Percentiles rank a stretch among this genome's conserved stretches.
Conservation (phyloP, 352 stramenopile species). For the Phytophthora pinifolia region DNA sequence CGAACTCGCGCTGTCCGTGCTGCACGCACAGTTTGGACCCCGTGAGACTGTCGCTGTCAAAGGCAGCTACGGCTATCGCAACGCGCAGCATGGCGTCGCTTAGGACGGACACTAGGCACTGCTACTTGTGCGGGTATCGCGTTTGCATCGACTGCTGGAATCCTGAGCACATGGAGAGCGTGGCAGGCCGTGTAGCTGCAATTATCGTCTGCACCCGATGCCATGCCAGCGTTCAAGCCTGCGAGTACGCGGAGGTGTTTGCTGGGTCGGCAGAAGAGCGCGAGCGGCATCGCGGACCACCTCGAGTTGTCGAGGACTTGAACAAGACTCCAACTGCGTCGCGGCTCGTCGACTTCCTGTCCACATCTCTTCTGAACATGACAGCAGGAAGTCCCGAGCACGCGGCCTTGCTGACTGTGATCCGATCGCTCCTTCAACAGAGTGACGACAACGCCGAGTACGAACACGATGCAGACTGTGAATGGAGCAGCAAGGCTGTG, state of each 20-base stretch:
- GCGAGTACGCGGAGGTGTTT: constrained; percentile 30
- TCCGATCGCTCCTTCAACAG: constrained; percentile 22
- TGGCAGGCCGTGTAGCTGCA: constrained; percentile 14
- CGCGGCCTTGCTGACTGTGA: constrained; percentile 19
- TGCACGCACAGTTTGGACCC: constrained; percentile 42
- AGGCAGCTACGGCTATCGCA: constrained; percentile 13
- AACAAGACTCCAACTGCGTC: constrained; percentile 5
- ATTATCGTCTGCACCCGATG: constrained; percentile 29
- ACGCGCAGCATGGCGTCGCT: constrained; percentile 6
- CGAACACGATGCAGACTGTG: constrained; percentile 2
- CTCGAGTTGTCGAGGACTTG: constrained; percentile 2
- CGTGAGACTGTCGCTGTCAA: constrained; percentile 19
- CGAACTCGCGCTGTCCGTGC: constrained; percentile 48
- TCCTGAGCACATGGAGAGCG: constrained; percentile 24
- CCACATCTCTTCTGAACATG: constrained; percentile 12
- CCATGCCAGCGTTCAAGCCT: constrained; percentile 20
- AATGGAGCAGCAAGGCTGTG: constrained; percentile 6
- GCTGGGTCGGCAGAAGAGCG: constrained; percentile 3
- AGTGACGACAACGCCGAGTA: background rate
- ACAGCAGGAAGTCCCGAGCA: constrained; percentile 17
- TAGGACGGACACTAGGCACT: constrained; percentile 20
- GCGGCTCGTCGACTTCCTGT: constrained; percentile 29
- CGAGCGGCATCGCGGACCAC: background rate
- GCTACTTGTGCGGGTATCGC: constrained; percentile 30
- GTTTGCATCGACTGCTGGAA: constrained; percentile 33